Base-by-base conservation (phyloP, 768 basidiomycete species). In the Suillus discolor region DNA sequence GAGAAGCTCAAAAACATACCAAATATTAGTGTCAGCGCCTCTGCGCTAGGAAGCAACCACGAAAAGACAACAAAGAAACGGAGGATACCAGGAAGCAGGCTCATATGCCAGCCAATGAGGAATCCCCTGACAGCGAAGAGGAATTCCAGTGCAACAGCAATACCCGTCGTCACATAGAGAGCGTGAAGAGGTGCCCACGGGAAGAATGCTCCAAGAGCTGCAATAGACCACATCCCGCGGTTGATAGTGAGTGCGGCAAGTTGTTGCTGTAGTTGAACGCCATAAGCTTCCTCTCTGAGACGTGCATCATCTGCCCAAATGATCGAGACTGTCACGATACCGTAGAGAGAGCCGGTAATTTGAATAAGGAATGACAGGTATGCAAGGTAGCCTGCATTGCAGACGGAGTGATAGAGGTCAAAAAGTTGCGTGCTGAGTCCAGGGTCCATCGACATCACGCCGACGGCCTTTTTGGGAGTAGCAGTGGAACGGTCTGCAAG, bases 161-260 rank as follows among this genome's bases (percentile, higher is more conserved):
- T 20, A 41, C 11, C 25, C 25, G 59, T 60, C 6, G 59, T 60
- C 3, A 60, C 18, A 42, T 60, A 60, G 23, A 60, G 16, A 60
- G 59, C 59, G 39, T 60, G 59, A 60, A 60, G 59, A 20, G 59
- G 41, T 8, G 59, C 39, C 25, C 25, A 60, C 6, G 39, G 39
- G 25, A 20, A 60, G 25, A 60, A 60, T 41, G 59, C 41, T 12
- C 59, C 59, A 42, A 60, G 59, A 25, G 59, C 59, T 41, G 59
- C 59, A 18, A 60, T 60, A 11, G 59, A 60, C 59, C 59, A 60
- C 59, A 60, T 28, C 25, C 39, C 59, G 5, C 59, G 59, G 59
- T 60, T 60, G 59, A 60, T 60, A 20, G 59, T 60, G 59, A 60
- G 59, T 12, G 59, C 59, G 5, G 59, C 59, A 25, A 60, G 59